Percentiles rank a stretch among this genome's conserved stretches.
Conservation (phyloP, 768 basidiomycete species). For the Rhodocollybia butyracea region DNA sequence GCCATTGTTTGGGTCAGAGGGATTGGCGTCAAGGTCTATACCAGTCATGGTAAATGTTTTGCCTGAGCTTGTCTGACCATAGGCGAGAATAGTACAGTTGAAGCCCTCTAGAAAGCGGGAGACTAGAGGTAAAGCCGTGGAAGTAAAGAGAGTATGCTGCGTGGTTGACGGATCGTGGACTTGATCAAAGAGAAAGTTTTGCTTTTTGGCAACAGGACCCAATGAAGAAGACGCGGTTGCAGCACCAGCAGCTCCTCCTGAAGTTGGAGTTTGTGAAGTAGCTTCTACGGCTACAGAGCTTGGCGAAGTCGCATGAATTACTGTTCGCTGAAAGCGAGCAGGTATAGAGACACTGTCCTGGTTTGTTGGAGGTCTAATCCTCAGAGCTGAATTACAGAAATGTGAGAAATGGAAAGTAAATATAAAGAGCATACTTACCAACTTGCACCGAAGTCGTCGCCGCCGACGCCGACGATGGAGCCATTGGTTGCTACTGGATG, state of each 20-base stretch:
- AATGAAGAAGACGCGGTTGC: slow-evolving; percentile 35
- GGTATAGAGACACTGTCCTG: slow-evolving; percentile 88
- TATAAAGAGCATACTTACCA: slow-evolving; percentile 51
- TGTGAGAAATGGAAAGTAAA: slow-evolving; percentile 2
- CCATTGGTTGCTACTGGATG: slow-evolving; percentile 12
- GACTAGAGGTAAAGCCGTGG: slow-evolving; percentile 81
- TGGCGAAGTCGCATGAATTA: slow-evolving; percentile 73
- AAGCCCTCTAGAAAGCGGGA: slow-evolving; percentile 89
- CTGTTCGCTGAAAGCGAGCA: slow-evolving; percentile 87
- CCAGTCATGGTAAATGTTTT: slow-evolving; percentile 99
- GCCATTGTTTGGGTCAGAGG: slow-evolving; percentile 73
- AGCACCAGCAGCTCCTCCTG: slow-evolving; percentile 48
- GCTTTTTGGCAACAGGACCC: slow-evolving; percentile 65
- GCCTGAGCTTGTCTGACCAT: slow-evolving; percentile 95
- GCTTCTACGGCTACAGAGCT: slow-evolving; percentile 85
- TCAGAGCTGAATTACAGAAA: slow-evolving; percentile 53
- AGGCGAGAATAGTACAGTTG: slow-evolving; percentile 97
- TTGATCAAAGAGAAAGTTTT: slow-evolving; percentile 89
- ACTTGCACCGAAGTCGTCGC: slow-evolving; percentile 91
- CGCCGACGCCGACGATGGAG: slow-evolving; percentile 66
- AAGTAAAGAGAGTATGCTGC: slow-evolving; percentile 83
- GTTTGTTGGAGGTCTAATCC: slow-evolving; percentile 83
- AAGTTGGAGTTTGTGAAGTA: slow-evolving; percentile 46
- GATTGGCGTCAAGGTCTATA: slow-evolving; percentile 84
- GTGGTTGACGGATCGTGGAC: slow-evolving; percentile 85